Conservation (phyloP, 1,139 yeast genomes). For the Yamadazyma friedrichii region DNA sequence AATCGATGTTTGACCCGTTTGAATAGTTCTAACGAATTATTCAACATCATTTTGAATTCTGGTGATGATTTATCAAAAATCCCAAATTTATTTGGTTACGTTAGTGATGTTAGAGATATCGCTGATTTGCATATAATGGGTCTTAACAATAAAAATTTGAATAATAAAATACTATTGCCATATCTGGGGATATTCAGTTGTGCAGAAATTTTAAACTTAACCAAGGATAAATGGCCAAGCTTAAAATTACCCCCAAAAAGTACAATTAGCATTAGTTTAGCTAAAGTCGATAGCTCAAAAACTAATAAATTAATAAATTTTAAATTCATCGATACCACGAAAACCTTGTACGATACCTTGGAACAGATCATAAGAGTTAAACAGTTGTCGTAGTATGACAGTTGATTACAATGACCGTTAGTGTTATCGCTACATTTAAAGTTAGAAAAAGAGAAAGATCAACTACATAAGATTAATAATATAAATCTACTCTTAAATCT, state of each 20-base stretch:
- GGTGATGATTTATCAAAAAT: slow-evolving; percentile 15
- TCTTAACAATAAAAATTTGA: slow-evolving; percentile 21
- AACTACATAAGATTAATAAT: neutral
- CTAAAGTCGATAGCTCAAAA: slow-evolving; percentile 11
- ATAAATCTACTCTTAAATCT: slow-evolving; percentile 10
- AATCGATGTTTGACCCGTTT: slow-evolving; percentile 29
- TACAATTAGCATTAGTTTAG: slow-evolving; percentile 8
- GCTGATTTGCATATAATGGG: slow-evolving; percentile 47
- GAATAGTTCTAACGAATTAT: slow-evolving; percentile 42
- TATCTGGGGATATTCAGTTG: slow-evolving; percentile 32
- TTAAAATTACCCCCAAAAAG: slow-evolving; percentile 13
- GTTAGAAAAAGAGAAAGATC: neutral
- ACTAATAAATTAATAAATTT: slow-evolving; percentile 23
- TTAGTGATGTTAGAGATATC: slow-evolving; percentile 53
- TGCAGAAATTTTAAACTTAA: slow-evolving; percentile 33
- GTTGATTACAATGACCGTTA: neutral
- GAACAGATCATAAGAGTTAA: slow-evolving; percentile 26
- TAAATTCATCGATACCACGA: slow-evolving; percentile 24
- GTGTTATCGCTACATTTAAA: neutral
- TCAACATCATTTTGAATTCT: slow-evolving; percentile 20
- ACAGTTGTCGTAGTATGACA: neutral
- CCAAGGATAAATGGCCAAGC: slow-evolving; percentile 11
- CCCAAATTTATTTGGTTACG: slow-evolving; percentile 18
- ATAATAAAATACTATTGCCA: slow-evolving; percentile 35
- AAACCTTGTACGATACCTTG: slow-evolving; percentile 35